Base-by-base conservation (phyloP, 192 early-diverging fungal species). In the Umbelopsis sp. region DNA sequence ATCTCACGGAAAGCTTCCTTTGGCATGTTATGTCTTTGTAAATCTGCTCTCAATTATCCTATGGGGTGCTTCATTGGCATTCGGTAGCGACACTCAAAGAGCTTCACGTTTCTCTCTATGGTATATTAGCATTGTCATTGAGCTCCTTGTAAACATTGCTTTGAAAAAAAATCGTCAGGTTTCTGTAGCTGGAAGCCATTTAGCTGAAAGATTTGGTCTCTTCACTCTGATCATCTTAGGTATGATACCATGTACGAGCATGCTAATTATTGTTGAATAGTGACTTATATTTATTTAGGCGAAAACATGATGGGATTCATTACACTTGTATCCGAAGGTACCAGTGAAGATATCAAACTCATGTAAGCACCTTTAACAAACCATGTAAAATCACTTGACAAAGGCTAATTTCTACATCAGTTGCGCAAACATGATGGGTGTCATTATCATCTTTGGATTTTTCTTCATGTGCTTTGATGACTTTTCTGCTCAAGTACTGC, bases 381-480 rank as follows among this genome's bases (percentile, higher is more conserved):
- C 8, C 11, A 9, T 30, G 18, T 49, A 33, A 18, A 18, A 20
- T 41, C 27, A 41, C 0, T 61, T 33, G 20, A 23, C 11, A 58
- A 3, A 45, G 23, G 49, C 25, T 20, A 65, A 46, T 67, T 68
- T 46, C 55, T 41, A 25, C 22, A 20, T 23, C 12, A 74, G 68
- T 23, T 55, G 47, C 11, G 73, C 78, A 61, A 73, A 75, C 71
- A 81, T 81, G 46, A 77, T 84, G 70, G 81, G 78, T 25, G 74
- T 84, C 49, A 75, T 79, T 9, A 70, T 82, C 25, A 79, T 84
- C 47, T 80, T 82, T 69, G 74, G 72, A 22, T 79, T 76, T 47
- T 84, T 81, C 76, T 84, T 84, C 52, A 69, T 84, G 61, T 84
- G 82, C 69, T 84, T 84, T 78, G 83, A 84, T 22, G 80, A 84